Conservation (phyloP, 2,329 filamentous ascomycete species). For the Zymoseptoria ardabiliae region DNA sequence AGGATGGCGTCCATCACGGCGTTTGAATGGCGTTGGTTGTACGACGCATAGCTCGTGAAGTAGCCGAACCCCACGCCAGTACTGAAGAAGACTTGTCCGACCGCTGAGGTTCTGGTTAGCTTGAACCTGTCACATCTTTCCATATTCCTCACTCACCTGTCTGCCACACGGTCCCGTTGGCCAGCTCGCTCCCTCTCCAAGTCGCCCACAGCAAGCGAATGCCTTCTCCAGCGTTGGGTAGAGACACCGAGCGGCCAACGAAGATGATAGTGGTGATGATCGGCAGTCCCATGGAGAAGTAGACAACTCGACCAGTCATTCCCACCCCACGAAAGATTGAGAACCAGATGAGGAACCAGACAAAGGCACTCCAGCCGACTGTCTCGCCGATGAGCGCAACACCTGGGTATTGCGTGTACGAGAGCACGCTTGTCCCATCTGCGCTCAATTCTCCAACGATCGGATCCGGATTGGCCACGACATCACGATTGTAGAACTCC, state of each 20-base stretch:
- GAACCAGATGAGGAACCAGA: conserved; percentile 54
- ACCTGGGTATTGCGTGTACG: conserved; percentile 44
- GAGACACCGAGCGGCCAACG: conserved; percentile 48
- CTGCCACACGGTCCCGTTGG: conserved; percentile 49
- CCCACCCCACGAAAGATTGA: conserved; percentile 54
- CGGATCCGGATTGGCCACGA: conserved; percentile 43
- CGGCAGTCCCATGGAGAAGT: conserved; percentile 54
- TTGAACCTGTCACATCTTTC: not conserved
- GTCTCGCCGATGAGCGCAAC: conserved; percentile 47
- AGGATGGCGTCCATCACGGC: conserved; percentile 53
- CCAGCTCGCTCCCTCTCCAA: conserved; percentile 46
- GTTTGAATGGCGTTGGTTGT: conserved; percentile 50
- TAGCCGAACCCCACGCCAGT: conserved; percentile 46
- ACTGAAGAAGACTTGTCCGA: conserved; percentile 48
- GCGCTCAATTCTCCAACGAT: conserved; percentile 32
- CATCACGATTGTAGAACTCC: conserved; percentile 47
- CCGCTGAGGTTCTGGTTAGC: conserved; percentile 29
- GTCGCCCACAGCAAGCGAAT: conserved; percentile 46
- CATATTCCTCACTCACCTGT: conserved; percentile 23
- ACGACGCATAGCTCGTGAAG: conserved; percentile 53
- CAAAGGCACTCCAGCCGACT: conserved; percentile 51
- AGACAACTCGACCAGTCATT: conserved; percentile 52
- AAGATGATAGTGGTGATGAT: conserved; percentile 51
- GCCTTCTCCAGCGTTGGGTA: conserved; percentile 47
- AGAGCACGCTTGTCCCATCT: conserved; percentile 30